A percentile compares a stretch with the other conserved stretches of the same genome.
These are phyloP conservation scores for Acacia confusa DNA, from an alignment of 306 rosid genomes.

Conservation along the genomic window DNA sequence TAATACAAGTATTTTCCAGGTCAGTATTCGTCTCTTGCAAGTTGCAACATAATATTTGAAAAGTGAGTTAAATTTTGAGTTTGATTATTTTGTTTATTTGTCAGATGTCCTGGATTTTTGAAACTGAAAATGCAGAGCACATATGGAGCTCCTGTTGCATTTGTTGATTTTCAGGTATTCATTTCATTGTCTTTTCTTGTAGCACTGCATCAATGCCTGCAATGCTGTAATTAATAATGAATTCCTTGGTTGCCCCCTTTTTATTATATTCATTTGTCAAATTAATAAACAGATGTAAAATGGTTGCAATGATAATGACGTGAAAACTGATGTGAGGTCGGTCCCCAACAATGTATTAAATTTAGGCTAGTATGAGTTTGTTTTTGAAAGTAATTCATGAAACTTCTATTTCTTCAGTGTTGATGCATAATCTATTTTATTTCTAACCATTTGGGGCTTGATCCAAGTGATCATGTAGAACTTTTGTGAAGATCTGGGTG, in stretches of 20 bases:
- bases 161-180: constrained; percentile 91
- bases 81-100: constrained; percentile 14
- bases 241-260: background rate
- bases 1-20: constrained; percentile 81
- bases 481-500: background rate
- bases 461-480: background rate
- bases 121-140: constrained; percentile 95
- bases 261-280: background rate
- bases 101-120: constrained; percentile 84
- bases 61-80: background rate
- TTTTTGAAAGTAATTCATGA: background rate
- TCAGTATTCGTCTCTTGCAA: constrained; percentile 26
- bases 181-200: constrained; percentile 6
- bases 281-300: background rate
- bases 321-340: background rate
- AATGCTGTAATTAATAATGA: background rate
- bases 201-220: background rate
- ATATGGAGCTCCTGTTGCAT: constrained; percentile 92
- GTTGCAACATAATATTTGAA: constrained; percentile 1
- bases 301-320: constrained; percentile 20
- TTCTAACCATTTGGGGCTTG: background rate
- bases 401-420: background rate
- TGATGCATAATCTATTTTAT: constrained; percentile 2
- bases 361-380: background rate
- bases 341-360: background rate